Percentiles rank a stretch among this genome's conserved stretches.
These are phyloP conservation scores for Erodium trifolium DNA, from an alignment of 441 rosid species.

Conservation along the genomic window DNA sequence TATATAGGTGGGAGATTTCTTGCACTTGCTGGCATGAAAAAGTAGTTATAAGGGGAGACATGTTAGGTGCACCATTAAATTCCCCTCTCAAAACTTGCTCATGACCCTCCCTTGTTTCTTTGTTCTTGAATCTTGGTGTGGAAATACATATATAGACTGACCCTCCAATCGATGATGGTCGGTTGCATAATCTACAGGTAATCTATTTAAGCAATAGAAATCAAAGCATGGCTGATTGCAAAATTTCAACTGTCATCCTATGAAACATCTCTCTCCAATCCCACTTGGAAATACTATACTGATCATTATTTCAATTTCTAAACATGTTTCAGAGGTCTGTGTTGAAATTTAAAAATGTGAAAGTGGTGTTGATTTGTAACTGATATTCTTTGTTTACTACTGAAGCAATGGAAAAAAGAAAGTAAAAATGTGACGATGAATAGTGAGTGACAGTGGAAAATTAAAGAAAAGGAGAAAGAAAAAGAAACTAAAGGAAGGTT, in stretches of 20 bases:
- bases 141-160: no score
- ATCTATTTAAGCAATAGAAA: background rate
- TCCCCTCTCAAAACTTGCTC: slow-evolving; percentile 22
- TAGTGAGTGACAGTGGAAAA: slow-evolving; percentile 26
- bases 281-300: background rate
- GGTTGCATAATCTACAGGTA: slow-evolving; percentile 12
- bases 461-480: slow-evolving; percentile 26
- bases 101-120: background rate
- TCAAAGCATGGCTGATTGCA: slow-evolving; percentile 28
- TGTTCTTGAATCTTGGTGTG: no score
- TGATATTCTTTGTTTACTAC: slow-evolving; percentile 24
- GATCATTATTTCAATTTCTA: no score
- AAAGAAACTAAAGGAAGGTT: slow-evolving; percentile 18
- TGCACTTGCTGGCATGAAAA: slow-evolving; percentile 18
- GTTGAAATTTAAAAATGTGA: no score
- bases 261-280: slow-evolving; percentile 13
- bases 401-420: slow-evolving; percentile 28
- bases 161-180: background rate
- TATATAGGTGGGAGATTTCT: slow-evolving; percentile 20
- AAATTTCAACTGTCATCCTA: slow-evolving; percentile 25
- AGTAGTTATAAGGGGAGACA: slow-evolving; percentile 14
- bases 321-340: no score
- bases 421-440: slow-evolving; percentile 14
- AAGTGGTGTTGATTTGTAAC: no score
- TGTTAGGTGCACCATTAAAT: slow-evolving; percentile 45